Conservation (phyloP, 2,329 filamentous ascomycete species). For the Alternaria postmessia region DNA sequence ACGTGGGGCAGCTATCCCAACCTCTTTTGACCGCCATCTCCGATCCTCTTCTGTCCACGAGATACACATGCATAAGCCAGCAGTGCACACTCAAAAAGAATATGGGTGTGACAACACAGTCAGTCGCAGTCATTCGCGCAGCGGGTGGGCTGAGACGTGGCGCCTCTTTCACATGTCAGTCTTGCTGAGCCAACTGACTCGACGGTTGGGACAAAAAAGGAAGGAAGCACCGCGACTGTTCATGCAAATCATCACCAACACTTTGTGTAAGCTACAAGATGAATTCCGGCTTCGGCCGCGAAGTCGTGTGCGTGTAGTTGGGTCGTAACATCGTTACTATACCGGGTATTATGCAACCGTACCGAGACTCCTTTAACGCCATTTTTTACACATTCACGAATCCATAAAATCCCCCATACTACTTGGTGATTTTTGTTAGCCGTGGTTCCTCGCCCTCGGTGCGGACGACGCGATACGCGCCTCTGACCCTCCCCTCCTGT, state of each 20-base stretch:
- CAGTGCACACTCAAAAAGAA: conserved; percentile 2
- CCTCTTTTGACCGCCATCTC: conserved; percentile 12
- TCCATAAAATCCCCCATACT: not conserved
- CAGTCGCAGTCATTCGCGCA: conserved; percentile 6
- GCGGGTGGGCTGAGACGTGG: not conserved
- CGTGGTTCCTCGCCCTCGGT: conserved; percentile 23
- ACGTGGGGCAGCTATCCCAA: conserved; percentile 21
- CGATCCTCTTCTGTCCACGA: conserved; percentile 21
- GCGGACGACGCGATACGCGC: conserved; percentile 29
- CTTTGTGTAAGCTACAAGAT: not conserved
- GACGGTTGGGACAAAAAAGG: not conserved
- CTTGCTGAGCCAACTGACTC: not conserved
- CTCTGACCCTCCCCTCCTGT: conserved; percentile 10
- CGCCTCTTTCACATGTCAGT: conserved; percentile 18
- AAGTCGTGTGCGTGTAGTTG: not conserved
- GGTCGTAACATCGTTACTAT: not conserved
- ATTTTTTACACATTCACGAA: not conserved
- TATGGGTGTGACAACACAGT: conserved; percentile 5
- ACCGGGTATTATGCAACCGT: conserved; percentile 1
- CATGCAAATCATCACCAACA: not conserved
- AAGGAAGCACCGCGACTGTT: not conserved
- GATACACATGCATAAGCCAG: conserved; percentile 23
- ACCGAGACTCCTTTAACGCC: not conserved
- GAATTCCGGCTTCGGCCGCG: not conserved
- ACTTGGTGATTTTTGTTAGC: conserved; percentile 13